Evolutionary conservation across 2,329 filamentous ascomycete genomes (phyloP).

Genomic region (Graphiopsis chlorocephala): DNA sequence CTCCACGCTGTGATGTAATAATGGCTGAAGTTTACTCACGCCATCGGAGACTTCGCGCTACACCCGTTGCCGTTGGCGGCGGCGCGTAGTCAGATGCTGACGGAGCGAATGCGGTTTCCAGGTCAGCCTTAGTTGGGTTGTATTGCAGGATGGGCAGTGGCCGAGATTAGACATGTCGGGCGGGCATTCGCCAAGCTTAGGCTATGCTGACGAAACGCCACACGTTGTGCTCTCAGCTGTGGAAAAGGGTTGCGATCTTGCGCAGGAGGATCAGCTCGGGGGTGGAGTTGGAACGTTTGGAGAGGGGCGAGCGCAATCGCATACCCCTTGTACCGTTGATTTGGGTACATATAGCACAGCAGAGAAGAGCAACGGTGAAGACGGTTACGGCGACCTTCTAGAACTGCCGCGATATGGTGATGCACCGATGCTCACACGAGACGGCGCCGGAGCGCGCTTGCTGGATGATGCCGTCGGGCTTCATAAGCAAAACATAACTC

Average conservation of each 20-base stretch:
- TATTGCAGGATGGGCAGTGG: constrained; percentile 1
- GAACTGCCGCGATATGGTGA: background rate
- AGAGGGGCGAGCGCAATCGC: background rate
- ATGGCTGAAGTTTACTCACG: background rate
- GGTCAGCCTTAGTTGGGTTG: background rate
- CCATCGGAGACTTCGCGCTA: constrained; percentile 1
- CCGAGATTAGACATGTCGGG: background rate
- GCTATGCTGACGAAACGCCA: constrained; percentile 8
- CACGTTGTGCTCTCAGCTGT: background rate
- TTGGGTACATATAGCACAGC: background rate
- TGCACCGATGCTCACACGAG: background rate
- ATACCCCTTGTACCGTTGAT: background rate
- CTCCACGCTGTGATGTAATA: background rate
- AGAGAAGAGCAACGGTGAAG: background rate
- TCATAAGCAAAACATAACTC: constrained; percentile 1
- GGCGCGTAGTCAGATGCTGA: constrained; percentile 12
- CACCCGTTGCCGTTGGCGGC: background rate
- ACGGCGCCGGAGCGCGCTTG: background rate
- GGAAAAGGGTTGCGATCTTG: background rate
- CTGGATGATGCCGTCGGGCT: background rate
- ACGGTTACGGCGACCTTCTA: background rate
- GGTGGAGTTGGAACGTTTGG: constrained; percentile 7
- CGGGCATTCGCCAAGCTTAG: background rate
- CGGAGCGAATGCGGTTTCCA: background rate
- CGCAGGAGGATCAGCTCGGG: background rate